Percentiles rank a stretch among this genome's conserved stretches.
Conservation (phyloP, 2,329 filamentous ascomycete genomes). For the Sporothrix phasma region DNA sequence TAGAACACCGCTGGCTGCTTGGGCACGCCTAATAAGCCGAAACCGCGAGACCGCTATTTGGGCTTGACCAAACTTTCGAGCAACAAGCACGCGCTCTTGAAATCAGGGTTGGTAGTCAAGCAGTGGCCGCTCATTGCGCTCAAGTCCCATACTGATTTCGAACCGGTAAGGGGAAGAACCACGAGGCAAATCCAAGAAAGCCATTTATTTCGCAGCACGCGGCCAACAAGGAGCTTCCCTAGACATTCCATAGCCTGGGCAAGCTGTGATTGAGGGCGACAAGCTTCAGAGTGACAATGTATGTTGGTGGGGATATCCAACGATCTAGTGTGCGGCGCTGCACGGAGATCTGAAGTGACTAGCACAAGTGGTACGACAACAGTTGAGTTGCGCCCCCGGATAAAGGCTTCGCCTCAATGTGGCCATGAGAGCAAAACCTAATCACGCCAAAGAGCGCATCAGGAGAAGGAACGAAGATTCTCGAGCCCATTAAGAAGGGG, state of each 20-base stretch:
- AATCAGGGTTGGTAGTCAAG: neutral
- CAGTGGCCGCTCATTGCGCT: too few relatives aligned
- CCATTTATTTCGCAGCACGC: too few relatives aligned
- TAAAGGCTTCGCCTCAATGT: neutral
- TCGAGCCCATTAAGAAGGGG: neutral
- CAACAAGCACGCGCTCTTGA: neutral
- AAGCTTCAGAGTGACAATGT: neutral
- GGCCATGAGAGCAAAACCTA: neutral
- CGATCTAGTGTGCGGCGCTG: neutral
- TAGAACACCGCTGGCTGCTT: neutral
- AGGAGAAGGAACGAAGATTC: neutral
- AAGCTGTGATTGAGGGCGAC: neutral
- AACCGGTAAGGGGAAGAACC: too few relatives aligned
- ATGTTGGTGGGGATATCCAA: slow-evolving; percentile 5
- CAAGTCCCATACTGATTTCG: too few relatives aligned
- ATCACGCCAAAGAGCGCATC: too few relatives aligned
- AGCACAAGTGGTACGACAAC: slow-evolving; percentile 10
- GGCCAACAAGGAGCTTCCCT: neutral
- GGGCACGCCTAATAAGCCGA: neutral
- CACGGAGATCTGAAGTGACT: neutral
- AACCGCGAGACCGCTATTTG: neutral
- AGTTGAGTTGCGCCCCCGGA: neutral
- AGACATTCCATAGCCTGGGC: neutral
- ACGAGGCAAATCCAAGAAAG: too few relatives aligned
- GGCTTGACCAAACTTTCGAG: neutral